Evolutionary conservation across 192 early-diverging fungal species (phyloP).

Genomic region (Pecoramyces ruminantium): DNA sequence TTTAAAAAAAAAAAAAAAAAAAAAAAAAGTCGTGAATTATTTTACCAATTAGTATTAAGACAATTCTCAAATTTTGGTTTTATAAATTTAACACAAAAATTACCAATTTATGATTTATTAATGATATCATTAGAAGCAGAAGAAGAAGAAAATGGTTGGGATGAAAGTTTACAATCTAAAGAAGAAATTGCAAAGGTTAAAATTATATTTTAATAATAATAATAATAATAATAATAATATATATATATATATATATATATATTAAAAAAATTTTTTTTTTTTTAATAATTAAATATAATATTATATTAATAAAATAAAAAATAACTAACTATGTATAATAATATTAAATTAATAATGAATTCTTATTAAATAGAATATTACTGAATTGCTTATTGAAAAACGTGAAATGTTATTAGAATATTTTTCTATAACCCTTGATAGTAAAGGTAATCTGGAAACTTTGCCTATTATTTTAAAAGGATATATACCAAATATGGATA

Average conservation of each 20-base stretch:
- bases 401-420: slow-evolving; percentile 80
- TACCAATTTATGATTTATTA: slow-evolving; percentile 48
- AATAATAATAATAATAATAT: too few species aligned
- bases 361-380: background rate
- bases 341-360: too few species aligned
- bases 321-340: too few species aligned
- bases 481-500: slow-evolving; percentile 69
- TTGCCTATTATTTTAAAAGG: slow-evolving; percentile 68
- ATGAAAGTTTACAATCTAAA: slow-evolving; percentile 23
- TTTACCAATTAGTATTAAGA: slow-evolving; percentile 67
- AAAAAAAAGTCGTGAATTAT: slow-evolving; percentile 55
- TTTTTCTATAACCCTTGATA: slow-evolving; percentile 56
- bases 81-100: slow-evolving; percentile 41
- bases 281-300: background rate
- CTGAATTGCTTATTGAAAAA: slow-evolving; percentile 20
- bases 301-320: too few species aligned
- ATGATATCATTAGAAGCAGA: slow-evolving; percentile 47
- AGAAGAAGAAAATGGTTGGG: slow-evolving; percentile 13
- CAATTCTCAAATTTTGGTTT: slow-evolving; percentile 82
- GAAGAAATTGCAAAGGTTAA: slow-evolving; percentile 40
- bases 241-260: background rate
- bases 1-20: too few species aligned
- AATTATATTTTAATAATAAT: background rate
- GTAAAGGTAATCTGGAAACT: slow-evolving; percentile 37
- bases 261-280: slow-evolving; percentile 2